Evolutionary conservation across 345 rosid genomes (phyloP), one percentile per base, ranked within the genome.

Genomic region (Cochlearia excelsa): DNA sequence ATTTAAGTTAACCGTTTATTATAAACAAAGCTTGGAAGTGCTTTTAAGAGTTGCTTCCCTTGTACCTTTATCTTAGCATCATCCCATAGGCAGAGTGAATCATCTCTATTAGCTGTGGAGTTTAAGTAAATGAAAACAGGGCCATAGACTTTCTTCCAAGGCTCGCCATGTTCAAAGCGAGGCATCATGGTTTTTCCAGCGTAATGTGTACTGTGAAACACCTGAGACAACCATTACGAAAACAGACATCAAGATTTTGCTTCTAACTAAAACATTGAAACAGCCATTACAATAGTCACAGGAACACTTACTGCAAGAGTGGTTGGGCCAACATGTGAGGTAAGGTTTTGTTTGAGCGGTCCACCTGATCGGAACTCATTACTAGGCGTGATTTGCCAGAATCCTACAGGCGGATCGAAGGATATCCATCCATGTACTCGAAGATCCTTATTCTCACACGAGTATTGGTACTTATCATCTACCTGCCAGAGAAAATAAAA

Each of bases 331-430:
- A 87, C 97, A 66, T 89, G 99, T n/a, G 95, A 93, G 44, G 90
- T 83, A 44, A 93, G 86, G 59, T 84, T 85, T 74, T 93, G 99
- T 70, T 93, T 93, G 50, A 85, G 79, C 0, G 91, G 95, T 66
- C 99, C 99, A 28, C 97, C 97, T 42, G 99, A 82, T 46, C 95
- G 84, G 66, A 89, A 87, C 81, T 93, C 99, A 61, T 84, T 74
- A 66, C 97, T 93, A 30, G 97, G 94, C 2, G 86, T 87, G 64
- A 93, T 93, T 79, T 85, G 94, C 99, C 97, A 93, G 70, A 89
- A 93, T 28, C 99, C 99, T 4, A 93, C 81, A 4, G 95, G 83
- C 10, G 97, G 97, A 9, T 77, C 76, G 10, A 72, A 73, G 70
- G 86, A 79, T 67, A 93, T 80, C 99, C 99, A 93, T 50, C 99